Percentiles rank a stretch among this genome's conserved stretches.
Conservation (phyloP, 1,284 basidiomycete species). For the Pseudozyma thailandica region DNA sequence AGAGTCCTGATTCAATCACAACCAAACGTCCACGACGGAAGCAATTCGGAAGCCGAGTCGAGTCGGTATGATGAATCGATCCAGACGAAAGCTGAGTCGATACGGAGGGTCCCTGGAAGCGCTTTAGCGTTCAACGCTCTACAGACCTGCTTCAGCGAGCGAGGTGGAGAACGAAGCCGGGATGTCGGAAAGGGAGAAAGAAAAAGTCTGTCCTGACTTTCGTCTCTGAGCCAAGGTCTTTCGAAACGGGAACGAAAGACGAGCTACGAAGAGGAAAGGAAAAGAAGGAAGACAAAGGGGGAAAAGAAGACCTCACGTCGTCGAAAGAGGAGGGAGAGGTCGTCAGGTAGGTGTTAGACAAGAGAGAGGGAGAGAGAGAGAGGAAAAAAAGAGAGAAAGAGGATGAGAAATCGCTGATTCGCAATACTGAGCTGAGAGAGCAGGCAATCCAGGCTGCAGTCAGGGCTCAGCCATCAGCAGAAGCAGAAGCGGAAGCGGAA, state of each 20-base stretch:
- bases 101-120: constrained; percentile 4
- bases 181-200: constrained; percentile 10
- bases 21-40: constrained; percentile 20
- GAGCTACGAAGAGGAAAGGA: constrained; percentile 19
- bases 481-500: constrained; percentile 1
- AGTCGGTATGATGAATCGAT: constrained; percentile 16
- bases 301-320: constrained; percentile 36
- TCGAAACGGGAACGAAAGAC: constrained; percentile 28
- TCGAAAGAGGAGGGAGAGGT: constrained; percentile 28
- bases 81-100: constrained; percentile 26
- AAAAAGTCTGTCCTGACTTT: constrained; percentile 23
- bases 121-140: constrained; percentile 17
- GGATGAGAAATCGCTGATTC: too few relatives aligned
- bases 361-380: neutral
- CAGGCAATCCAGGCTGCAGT: neutral
- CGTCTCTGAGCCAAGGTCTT: constrained; percentile 21
- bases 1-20: neutral
- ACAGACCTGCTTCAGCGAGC: constrained; percentile 9
- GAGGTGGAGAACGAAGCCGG: constrained; percentile 21
- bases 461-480: constrained; percentile 2
- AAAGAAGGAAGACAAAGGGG: constrained; percentile 9
- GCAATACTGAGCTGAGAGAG: neutral
- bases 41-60: constrained; percentile 5
- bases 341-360: constrained; percentile 23
- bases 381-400: neutral